Percentiles rank a stretch among this genome's conserved stretches.
Evolutionary conservation across 768 basidiomycete genomes (phyloP).

Genomic region (Boletales sp.): DNA sequence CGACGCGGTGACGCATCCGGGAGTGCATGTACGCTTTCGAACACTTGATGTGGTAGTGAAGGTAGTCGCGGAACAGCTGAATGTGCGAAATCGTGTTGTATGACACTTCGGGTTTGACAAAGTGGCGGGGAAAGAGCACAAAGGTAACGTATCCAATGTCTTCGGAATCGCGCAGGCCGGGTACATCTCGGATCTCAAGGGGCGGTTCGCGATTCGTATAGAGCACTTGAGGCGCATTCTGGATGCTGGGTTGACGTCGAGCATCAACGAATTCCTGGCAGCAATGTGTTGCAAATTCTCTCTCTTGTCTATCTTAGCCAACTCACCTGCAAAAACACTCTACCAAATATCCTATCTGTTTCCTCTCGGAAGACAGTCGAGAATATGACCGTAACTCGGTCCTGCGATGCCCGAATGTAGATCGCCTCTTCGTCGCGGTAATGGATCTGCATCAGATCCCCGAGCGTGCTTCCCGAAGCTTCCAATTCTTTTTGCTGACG

Average conservation of each 20-base stretch:
- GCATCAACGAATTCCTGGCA: constrained; percentile 97
- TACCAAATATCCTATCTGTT: constrained; percentile 94
- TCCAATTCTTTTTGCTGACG: constrained; percentile 81
- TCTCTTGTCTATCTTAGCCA: background rate
- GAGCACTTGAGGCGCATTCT: constrained; percentile 95
- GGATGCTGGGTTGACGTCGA: constrained; percentile 86
- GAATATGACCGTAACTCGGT: constrained; percentile 97
- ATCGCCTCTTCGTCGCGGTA: constrained; percentile 98
- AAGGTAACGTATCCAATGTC: constrained; percentile 97
- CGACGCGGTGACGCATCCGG: constrained; percentile 88
- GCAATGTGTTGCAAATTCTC: constrained; percentile 4
- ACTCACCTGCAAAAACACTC: constrained; percentile 92
- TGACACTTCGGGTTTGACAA: constrained; percentile 65
- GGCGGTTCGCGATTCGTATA: constrained; percentile 95
- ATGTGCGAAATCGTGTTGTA: constrained; percentile 87
- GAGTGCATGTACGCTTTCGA: constrained; percentile 99
- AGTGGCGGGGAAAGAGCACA: constrained; percentile 96
- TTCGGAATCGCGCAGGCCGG: constrained; percentile 76
- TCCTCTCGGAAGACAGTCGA: constrained; percentile 96
- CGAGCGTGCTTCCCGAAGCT: constrained; percentile 57
- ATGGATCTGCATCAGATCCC: constrained; percentile 88
- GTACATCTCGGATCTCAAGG: constrained; percentile 88
- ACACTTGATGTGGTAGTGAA: constrained; percentile 99
- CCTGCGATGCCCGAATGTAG: constrained; percentile 87
- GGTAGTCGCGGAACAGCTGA: constrained; percentile 94